Evolutionary conservation across 1,284 basidiomycete species (phyloP).

Genomic region (Farysia itapuensis): DNA sequence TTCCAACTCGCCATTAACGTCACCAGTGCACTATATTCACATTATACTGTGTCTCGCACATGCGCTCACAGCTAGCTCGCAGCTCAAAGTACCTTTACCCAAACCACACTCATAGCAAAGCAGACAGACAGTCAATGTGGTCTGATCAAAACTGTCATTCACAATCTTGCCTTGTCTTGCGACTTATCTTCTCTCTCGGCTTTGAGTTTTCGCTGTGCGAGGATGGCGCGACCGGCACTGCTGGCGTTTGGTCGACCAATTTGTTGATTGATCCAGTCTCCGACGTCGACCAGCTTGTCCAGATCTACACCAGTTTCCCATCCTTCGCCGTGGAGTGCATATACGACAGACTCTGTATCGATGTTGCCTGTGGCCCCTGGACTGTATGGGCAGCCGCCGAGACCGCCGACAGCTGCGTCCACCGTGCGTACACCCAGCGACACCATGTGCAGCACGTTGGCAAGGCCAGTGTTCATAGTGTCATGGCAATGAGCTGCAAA

Average conservation of each 20-base stretch:
- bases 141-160: no score
- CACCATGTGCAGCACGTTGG: slow-evolving; percentile 63
- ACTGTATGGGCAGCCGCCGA: slow-evolving; percentile 93
- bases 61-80: no score
- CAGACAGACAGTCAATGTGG: no score
- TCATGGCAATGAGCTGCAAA: slow-evolving; percentile 74
- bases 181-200: slow-evolving; percentile 12
- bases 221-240: slow-evolving; percentile 34
- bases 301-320: slow-evolving; percentile 71
- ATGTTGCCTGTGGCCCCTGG: slow-evolving; percentile 68
- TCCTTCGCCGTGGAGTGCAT: slow-evolving; percentile 73
- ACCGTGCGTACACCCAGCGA: slow-evolving; percentile 63
- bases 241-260: slow-evolving; percentile 33
- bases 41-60: no score
- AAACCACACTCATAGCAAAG: no score
- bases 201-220: slow-evolving; percentile 28
- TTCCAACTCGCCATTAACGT: no score
- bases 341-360: slow-evolving; percentile 71
- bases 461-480: slow-evolving; percentile 77
- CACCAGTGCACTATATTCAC: no score
- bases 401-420: slow-evolving; percentile 73
- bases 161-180: slow-evolving; percentile 1
- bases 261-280: slow-evolving; percentile 31
- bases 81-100: no score
- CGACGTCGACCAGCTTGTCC: slow-evolving; percentile 23